Base-by-base conservation (phyloP, 164 flowering plant species). In the Dillenia turbinata region DNA sequence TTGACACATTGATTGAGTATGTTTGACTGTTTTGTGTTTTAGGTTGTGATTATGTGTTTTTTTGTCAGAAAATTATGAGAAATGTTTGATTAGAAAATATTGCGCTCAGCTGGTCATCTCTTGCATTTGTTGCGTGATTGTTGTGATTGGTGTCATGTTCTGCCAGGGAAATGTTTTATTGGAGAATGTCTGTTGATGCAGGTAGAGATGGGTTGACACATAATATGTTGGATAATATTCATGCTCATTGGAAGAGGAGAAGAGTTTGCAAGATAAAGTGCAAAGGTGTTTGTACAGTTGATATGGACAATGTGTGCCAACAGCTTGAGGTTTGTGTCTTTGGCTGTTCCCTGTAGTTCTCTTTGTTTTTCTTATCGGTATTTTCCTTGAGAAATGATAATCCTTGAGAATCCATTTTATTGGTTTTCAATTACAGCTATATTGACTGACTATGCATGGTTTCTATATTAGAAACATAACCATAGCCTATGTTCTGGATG, bases 161-260 rank as follows among this genome's bases (percentile, higher is more conserved):
- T 26, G 33, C 5, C 0, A 5, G 33, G 33, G 5, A 1, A 1
- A 26, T 26, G 4, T 26, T 26, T 26, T 1, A 26, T 2, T 26
- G 33, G 33, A 26, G 33, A 26, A 26, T 26, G 33, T 26, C 33
- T 51, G 52, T 13, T 24, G 7, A 22, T 64, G 60, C 51, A 91
- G 97, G 98, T 44, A 91, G 97, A 68, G 99, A 94, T 82, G 97
- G 97, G 54, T 77, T 94, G 66, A 94, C 96, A 0, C 97, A 94
- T 72, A 90, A 90, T 72, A 94, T 94, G 99, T 77, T 94, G 85
- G 97, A 94, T 16, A 94, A 91, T 52, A 91, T 94, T 44, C 97
- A 91, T 81, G 88, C 88, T 74, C 93, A 67, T 62, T 90, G 97
- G 96, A 88, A 88, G 75, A 73, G 95, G 55, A 69, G 85, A 49